Evolutionary conservation across 2,329 filamentous ascomycete genomes (phyloP).

Genomic region (Cercospora sp.): DNA sequence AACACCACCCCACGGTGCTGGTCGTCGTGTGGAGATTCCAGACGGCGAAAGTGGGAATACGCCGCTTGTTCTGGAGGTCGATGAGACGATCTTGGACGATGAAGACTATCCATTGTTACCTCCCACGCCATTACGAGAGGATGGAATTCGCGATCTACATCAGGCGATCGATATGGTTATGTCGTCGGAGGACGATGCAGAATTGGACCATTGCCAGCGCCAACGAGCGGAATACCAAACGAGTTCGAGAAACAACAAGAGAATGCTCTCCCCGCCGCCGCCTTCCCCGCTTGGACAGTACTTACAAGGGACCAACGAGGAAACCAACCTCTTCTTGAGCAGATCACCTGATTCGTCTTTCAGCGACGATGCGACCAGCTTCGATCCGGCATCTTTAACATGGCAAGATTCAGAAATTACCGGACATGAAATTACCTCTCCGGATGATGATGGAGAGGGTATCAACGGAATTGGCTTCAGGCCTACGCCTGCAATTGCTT

Average conservation of each 20-base stretch:
- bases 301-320: slow-evolving; percentile 6
- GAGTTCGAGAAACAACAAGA: slow-evolving; percentile 17
- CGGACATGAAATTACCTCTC: slow-evolving; percentile 55
- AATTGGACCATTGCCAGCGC: not conserved
- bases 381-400: slow-evolving; percentile 40
- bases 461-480: slow-evolving; percentile 65
- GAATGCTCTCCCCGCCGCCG: slow-evolving; percentile 21
- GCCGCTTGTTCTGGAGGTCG: slow-evolving; percentile 6
- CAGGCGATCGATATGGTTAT: slow-evolving; percentile 5
- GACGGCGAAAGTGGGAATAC: slow-evolving; percentile 15
- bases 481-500: slow-evolving; percentile 60
- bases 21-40: slow-evolving; percentile 10
- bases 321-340: slow-evolving; percentile 6
- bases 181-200: not conserved
- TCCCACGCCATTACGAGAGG: slow-evolving; percentile 4
- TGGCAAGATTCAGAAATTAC: slow-evolving; percentile 66
- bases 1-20: slow-evolving; percentile 2
- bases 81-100: slow-evolving; percentile 3
- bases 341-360: slow-evolving; percentile 14
- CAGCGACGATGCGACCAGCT: slow-evolving; percentile 10
- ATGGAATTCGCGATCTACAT: slow-evolving; percentile 1
- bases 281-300: slow-evolving; percentile 16
- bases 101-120: slow-evolving; percentile 4
- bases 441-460: slow-evolving; percentile 63
- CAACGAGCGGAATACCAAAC: not conserved